These are phyloP conservation scores for Chenopodium album DNA, from an alignment of 148 eudicot species.

Conservation along the genomic window DNA sequence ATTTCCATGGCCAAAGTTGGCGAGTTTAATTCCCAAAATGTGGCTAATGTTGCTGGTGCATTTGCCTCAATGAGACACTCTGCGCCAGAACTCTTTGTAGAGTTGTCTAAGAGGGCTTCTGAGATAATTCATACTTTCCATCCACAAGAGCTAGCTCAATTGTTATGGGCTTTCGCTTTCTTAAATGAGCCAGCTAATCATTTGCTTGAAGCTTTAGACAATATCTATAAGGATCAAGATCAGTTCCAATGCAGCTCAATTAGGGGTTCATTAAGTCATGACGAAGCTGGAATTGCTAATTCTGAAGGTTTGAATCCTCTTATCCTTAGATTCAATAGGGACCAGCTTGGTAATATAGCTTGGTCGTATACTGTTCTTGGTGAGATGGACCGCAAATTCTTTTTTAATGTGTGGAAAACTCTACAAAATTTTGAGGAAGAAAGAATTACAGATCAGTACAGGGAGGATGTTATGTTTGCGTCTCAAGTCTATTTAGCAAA, in stretches of 20 bases:
- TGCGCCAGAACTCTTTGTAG: conserved; percentile 72
- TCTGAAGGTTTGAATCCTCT: conserved; percentile 25
- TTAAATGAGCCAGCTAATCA: conserved; percentile 64
- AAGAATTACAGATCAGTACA: conserved; percentile 67
- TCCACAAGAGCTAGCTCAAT: conserved; percentile 89
- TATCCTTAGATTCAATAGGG: conserved; percentile 52
- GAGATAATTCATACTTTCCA: conserved; percentile 61
- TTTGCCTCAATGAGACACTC: conserved; percentile 96
- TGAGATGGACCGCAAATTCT: conserved; percentile 57
- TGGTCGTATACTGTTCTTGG: conserved; percentile 94
- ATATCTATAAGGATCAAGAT: conserved; percentile 39
- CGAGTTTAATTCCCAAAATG: conserved; percentile 89
- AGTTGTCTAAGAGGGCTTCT: conserved; percentile 63
- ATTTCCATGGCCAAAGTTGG: conserved; percentile 66
- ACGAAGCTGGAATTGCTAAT: conserved; percentile 22
- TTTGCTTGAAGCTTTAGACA: conserved; percentile 68
- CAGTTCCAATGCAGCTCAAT: conserved; percentile 47
- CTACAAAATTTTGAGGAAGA: conserved; percentile 62
- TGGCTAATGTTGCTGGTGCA: conserved; percentile 94
- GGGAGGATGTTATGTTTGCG: conserved; percentile 91
- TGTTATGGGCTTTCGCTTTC: conserved; percentile 93
- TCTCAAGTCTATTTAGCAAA: conserved; percentile 81
- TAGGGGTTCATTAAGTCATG: conserved; percentile 25
- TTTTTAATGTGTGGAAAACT: conserved; percentile 65
- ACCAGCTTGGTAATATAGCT: conserved; percentile 88